Base-by-base conservation (phyloP, 2,329 filamentous ascomycete genomes). In the Fusarium camptoceras region DNA sequence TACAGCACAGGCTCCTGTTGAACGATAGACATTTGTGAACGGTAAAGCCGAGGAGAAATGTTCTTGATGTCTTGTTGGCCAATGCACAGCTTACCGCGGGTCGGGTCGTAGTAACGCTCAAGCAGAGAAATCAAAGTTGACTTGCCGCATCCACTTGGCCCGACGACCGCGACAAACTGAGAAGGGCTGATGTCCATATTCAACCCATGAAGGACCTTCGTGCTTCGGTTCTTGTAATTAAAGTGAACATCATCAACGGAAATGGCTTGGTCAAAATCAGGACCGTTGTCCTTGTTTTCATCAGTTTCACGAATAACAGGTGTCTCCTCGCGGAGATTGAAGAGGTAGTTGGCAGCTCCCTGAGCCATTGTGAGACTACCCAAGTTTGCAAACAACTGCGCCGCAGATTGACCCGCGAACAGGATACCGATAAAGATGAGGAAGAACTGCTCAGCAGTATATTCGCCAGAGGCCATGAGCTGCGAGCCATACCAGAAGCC, bases 61-160 rank as follows among this genome's bases (percentile, higher is more conserved):
- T 62, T 55, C 15, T 70, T 73, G 24, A 78, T 64, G 34, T 81
- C 76, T 7, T 66, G 39, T 14, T 64, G 70, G 9, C 80, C 76
- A 22, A 75, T 64, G 7, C 62, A 65, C 28, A 82, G 71, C 16
- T 55, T 50, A 15, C 81, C 81, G 2, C 71, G 66, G 3, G 72
- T 76, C 1, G 79, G 78, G 34, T 81, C 78, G 64, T 83, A 82
- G 66, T 83, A 84, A 16, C 84, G 79, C 66, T 86, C 80, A 0
- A 86, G 74, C 8, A 86, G 77, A 8, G 83, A 82, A 46, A 91
- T 82, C 42, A 87, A 84, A 5, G 88, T 89, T 3, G 85, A 87
- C 71, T 90, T 90, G 1, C 87, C 87, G 66, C 86, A 88, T 10
- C 87, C 87, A 0, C 84, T 87, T 3, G 86, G 81, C 3, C 87